Evolutionary conservation across 2,329 filamentous ascomycete genomes (phyloP), one percentile per base, ranked within the genome.

Genomic region (Aureobasidium sp.): DNA sequence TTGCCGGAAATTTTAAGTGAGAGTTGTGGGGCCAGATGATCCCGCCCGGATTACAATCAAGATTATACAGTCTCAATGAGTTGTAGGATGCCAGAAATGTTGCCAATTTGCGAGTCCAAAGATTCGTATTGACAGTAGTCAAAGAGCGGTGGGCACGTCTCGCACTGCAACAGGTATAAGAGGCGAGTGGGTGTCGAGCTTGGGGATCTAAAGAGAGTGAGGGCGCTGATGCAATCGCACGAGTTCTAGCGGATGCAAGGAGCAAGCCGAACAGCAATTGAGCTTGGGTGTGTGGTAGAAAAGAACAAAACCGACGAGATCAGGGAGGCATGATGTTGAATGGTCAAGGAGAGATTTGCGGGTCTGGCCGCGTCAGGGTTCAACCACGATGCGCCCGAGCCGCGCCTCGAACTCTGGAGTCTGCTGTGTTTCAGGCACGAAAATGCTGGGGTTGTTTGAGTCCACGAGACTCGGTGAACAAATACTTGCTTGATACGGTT

Each of bases 311-410:
- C n/a, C 20, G 31, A 48, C 42, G 29, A 2, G 20, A 22, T 27
- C 29, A 58, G 47, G 37, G 52, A 45, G 53, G 29, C 55, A 48
- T 58, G 55, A 48, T 27, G 42, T 57, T 57, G 31, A 58, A 37
- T n/a, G 42, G 42, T 34, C 41, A 27, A 37, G 42, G 55, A 37
- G 55, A 58, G 42, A 58, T 58, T 58, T 47, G 42, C 42, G 55
- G 55, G 55, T 58, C 55, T 47, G 55, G 55, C 55, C 55, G 55
- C 55, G 55, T 58, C 55, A 58, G 55, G 42, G 55, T 58, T 58
- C 29, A 58, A 34, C 55, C 52, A 56, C 27, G 17, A 45, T 56
- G 39, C 53, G 53, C 53, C 53, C 55, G 55, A 58, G 42, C 55
- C 55, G 55, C 36, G 17, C n/a, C 51, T 41, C 12, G 7, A 29